These are phyloP conservation scores for Senecio squalidus DNA, from an alignment of 140 eudicot genomes.

Conservation along the genomic window DNA sequence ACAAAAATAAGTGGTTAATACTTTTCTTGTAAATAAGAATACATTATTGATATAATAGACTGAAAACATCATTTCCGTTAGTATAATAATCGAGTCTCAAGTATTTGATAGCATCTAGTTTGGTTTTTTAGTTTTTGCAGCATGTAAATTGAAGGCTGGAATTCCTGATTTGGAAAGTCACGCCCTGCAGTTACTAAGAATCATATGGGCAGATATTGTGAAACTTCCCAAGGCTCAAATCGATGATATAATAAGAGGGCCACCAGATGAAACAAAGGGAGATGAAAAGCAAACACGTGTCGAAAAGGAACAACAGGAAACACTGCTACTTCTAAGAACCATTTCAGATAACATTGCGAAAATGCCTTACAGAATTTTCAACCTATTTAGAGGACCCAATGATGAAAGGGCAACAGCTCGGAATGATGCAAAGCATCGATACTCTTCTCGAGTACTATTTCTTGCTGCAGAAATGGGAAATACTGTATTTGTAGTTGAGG, in stretches of 20 bases:
- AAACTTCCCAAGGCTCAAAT: constrained; percentile 1
- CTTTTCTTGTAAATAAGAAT: too few relatives aligned
- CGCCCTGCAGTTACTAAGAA: not conserved
- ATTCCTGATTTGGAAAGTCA: not conserved
- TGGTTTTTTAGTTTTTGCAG: not conserved
- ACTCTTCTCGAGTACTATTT: constrained; percentile 27
- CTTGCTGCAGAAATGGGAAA: constrained; percentile 43
- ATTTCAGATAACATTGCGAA: constrained; percentile 3
- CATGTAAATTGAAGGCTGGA: not conserved
- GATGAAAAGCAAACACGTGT: constrained; percentile 5
- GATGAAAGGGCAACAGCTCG: not conserved
- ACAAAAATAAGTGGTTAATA: too few relatives aligned
- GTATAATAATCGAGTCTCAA: not conserved
- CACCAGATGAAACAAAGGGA: constrained; percentile 2
- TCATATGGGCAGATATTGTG: constrained; percentile 5
- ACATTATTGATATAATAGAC: too few relatives aligned
- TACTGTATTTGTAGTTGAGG: constrained; percentile 28
- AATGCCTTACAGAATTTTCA: not conserved
- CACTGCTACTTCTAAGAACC: constrained; percentile 5
- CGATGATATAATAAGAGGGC: constrained; percentile 8
- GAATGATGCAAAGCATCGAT: not conserved
- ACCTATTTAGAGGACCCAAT: not conserved
- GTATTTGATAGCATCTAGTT: not conserved
- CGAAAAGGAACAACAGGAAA: constrained; percentile 10
- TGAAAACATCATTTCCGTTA: not conserved